Evolutionary conservation across 371 early-diverging fungal genomes (phyloP).

Genomic region (Entomophthora muscae): DNA sequence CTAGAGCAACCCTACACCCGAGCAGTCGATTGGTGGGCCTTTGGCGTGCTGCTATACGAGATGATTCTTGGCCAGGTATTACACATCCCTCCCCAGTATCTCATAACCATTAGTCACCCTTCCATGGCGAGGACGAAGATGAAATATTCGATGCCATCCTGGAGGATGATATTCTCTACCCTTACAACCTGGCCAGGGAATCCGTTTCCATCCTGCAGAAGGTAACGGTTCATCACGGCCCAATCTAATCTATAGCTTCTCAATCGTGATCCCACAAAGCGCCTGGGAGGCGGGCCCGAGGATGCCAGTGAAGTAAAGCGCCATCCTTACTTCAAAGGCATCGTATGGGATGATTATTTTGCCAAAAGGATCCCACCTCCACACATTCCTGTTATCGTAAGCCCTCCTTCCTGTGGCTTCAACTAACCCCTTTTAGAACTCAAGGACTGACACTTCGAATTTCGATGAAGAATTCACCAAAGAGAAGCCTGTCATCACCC

Average conservation of each 20-base stretch:
- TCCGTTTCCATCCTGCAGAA: constrained; percentile 71
- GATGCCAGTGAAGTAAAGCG: constrained; percentile 79
- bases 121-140: constrained; percentile 86
- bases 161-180: constrained; percentile 79
- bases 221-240: constrained; percentile 18
- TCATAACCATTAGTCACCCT: constrained; percentile 40
- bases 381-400: constrained; percentile 63
- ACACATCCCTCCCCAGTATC: neutral
- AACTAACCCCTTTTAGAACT: constrained; percentile 19
- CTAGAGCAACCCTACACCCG: constrained; percentile 78
- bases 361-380: constrained; percentile 68
- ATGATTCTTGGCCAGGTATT: constrained; percentile 70
- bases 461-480: constrained; percentile 89
- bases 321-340: constrained; percentile 87
- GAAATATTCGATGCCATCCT: constrained; percentile 89
- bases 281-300: constrained; percentile 61
- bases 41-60: constrained; percentile 96
- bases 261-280: constrained; percentile 63
- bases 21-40: constrained; percentile 98
- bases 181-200: constrained; percentile 73
- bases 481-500: constrained; percentile 79
- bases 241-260: constrained; percentile 28
- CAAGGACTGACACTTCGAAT: constrained; percentile 77
- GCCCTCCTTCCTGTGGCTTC: neutral
- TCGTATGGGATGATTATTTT: constrained; percentile 83